Evolutionary conservation across 2,329 filamentous ascomycete genomes (phyloP), one percentile per base, ranked within the genome.

Genomic region (Aspergillus costaricaensis): DNA sequence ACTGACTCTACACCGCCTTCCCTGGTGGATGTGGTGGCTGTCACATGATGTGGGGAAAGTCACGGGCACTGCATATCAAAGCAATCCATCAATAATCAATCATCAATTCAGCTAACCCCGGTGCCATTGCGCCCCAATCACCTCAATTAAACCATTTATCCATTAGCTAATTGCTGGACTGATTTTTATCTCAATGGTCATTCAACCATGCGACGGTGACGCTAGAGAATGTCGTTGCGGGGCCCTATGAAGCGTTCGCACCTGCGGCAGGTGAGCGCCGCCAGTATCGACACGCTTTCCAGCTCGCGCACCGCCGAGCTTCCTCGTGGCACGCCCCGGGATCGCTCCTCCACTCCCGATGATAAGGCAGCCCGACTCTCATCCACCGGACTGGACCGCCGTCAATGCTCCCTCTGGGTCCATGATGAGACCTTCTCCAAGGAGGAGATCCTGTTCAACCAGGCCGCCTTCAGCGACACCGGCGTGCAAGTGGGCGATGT

Each of bases 361-460:
- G 69, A 71, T 19, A 68, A 64, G 57, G 66, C 62, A 5, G 62
- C 69, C 25, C 66, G 70, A 14, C 54, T 69, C 17, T 70, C 70
- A 4, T 67, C 65, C 3, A 63, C 68, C 30, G 72, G 72, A 27
- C 66, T 74, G 39, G 69, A 64, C 51, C 70, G 72, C 14, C 71
- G 71, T 7, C 69, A 71, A 62, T 84, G 82, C 67, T 80, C 79
- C 2, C 73, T 86, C 14, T 85, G 83, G 81, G 81, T 84, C 7
- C 83, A 86, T 67, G 90, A 93, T 73, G 91, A 96, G 66, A 86
- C 85, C 44, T 89, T 92, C 69, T 88, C 89, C 8, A 85, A 84
- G 59, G 91, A 96, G 69, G 91, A 94, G 68, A 88, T 95, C 48
- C 81, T 95, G 21, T 83, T 96, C 70, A 95, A 94, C 72, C 82